Evolutionary conservation across 768 basidiomycete genomes (phyloP).

Genomic region (Trichaptum fuscoviolaceum): DNA sequence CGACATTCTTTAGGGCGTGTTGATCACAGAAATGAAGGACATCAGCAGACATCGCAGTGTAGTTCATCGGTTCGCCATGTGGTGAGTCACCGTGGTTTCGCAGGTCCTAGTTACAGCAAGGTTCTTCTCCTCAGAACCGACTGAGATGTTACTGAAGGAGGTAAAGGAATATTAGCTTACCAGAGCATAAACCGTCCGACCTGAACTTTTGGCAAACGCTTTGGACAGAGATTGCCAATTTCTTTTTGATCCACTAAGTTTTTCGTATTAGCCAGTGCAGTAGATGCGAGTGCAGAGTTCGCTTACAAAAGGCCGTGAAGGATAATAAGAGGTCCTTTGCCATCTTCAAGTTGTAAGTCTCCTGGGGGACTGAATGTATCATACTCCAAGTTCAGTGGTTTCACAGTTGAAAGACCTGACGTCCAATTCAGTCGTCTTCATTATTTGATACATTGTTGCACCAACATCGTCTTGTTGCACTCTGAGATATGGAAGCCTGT

Average conservation of each 20-base stretch:
- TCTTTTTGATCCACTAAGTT: conserved; percentile 72
- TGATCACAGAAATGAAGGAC: conserved; percentile 60
- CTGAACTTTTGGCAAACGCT: conserved; percentile 58
- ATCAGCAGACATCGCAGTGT: conserved; percentile 75
- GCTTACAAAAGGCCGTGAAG: conserved; percentile 63
- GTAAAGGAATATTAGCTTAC: conserved; percentile 31
- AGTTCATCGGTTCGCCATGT: conserved; percentile 67
- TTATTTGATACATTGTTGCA: not conserved
- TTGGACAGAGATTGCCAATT: conserved; percentile 85
- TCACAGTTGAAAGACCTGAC: conserved; percentile 1
- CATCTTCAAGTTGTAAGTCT: conserved; percentile 22
- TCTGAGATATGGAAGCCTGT: not conserved
- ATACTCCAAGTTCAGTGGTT: conserved; percentile 25
- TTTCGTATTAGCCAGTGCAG: conserved; percentile 11
- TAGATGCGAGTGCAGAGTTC: conserved; percentile 5
- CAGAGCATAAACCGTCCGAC: conserved; percentile 67
- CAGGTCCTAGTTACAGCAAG: conserved; percentile 52
- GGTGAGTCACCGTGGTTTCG: conserved; percentile 89
- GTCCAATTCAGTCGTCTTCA: not conserved
- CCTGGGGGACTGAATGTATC: conserved; percentile 23
- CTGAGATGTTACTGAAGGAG: too few species aligned
- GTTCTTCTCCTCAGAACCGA: not conserved
- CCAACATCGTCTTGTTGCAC: not conserved
- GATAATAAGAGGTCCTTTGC: conserved; percentile 45
- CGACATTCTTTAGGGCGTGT: conserved; percentile 51